These are phyloP conservation scores for Plasmopara halstedii DNA, from an alignment of 352 stramenopile genomes.

Conservation along the genomic window DNA sequence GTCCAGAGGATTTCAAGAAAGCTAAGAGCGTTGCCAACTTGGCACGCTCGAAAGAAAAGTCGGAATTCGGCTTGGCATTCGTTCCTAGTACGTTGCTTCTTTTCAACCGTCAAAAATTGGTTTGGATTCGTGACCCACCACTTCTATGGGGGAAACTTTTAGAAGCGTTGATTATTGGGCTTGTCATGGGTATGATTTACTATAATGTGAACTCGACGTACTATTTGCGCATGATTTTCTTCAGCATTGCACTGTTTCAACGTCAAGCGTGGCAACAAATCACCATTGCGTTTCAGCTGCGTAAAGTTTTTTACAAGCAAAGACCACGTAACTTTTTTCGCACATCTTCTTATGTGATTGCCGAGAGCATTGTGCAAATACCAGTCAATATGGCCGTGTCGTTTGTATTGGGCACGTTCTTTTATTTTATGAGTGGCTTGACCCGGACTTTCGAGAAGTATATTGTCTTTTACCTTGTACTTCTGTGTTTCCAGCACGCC, in stretches of 20 bases:
- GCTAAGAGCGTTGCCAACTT: conserved; percentile 44
- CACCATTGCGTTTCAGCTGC: conserved; percentile 59
- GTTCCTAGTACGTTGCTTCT: conserved; percentile 36
- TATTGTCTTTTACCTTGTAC: conserved; percentile 67
- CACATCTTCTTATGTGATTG: conserved; percentile 73
- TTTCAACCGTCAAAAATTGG: conserved; percentile 53
- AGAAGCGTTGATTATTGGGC: conserved; percentile 61
- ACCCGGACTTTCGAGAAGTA: conserved; percentile 49
- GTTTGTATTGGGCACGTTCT: conserved; percentile 51
- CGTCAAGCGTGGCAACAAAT: conserved; percentile 67
- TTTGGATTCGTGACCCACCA: conserved; percentile 55
- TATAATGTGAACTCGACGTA: conserved; percentile 43
- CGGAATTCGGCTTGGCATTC: conserved; percentile 44
- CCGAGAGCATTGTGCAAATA: conserved; percentile 43
- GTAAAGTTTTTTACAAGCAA: conserved; percentile 88
- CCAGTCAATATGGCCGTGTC: conserved; percentile 59
- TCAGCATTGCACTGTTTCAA: conserved; percentile 60
- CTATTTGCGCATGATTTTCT: conserved; percentile 75
- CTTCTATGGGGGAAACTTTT: conserved; percentile 59
- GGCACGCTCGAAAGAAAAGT: conserved; percentile 37
- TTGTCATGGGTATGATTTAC: conserved; percentile 73
- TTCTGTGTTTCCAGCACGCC: conserved; percentile 70
- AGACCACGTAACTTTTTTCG: conserved; percentile 85
- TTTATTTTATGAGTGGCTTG: conserved; percentile 88
- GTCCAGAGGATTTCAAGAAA: conserved; percentile 48